Evolutionary conservation across 768 basidiomycete species (phyloP), one percentile per base, ranked within the genome.

Genomic region (Strobilomyces dryophilus): DNA sequence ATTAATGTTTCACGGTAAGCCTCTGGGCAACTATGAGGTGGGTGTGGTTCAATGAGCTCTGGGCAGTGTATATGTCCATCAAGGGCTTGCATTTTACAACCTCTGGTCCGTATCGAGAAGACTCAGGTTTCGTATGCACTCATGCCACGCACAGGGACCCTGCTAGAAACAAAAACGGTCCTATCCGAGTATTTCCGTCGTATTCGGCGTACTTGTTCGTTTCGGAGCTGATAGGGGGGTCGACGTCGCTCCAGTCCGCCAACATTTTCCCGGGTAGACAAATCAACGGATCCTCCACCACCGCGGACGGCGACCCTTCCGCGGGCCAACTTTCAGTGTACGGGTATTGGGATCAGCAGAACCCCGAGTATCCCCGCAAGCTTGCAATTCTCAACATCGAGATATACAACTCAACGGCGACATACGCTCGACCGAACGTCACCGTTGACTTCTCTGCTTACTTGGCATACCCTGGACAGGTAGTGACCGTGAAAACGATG

Each of bases 191-290:
- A 7, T 78, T 80, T 65, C 80, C 79, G 1, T 71, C 77, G n/a
- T 80, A 80, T 50, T 32, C 31, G 3, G 31, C 79, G n/a, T 79
- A 79, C 52, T 64, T 81, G 11, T 80, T 80, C 11, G 31, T 55
- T 49, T 64, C 75, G 14, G 80, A 82, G 55, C 67, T 78, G 3
- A 67, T 80, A 18, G 77, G 74, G 2, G 62, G 62, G 29, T 80
- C 79, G 4, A 74, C 68, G 27, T 67, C 73, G 9, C 65, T 77
- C 11, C 73, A 67, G 32, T 74, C 79, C 12, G 66, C 77, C 26
- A 80, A 80, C 58, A 66, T 81, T 12, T 82, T 74, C 54, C 80
- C 78, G 3, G 79, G 78, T 12, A 67, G 78, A 56, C 78, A 81
- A 59, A 60, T 65, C 26, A 79, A 81, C 51, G 79, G 79, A 15